Conservation (phyloP, 331 rosid species). For the Malus hybrid region DNA sequence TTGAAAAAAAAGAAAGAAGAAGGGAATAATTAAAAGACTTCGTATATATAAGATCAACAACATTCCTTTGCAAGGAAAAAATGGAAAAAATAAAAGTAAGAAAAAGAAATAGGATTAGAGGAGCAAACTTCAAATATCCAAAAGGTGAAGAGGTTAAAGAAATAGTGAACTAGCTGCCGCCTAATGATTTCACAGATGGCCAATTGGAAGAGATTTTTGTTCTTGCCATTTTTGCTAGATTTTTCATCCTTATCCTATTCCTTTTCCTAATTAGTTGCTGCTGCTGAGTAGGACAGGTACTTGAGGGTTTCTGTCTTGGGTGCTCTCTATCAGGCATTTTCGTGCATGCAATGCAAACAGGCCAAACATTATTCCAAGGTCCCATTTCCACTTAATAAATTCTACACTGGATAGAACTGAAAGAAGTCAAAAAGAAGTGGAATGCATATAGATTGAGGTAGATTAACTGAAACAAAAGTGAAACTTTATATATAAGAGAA, state of each 20-base stretch:
- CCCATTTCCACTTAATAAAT: background rate
- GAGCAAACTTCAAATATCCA: background rate
- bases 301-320: slow-evolving; percentile 6
- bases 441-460: background rate
- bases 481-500: background rate
- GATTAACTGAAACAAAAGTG: slow-evolving; percentile 2
- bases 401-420: background rate
- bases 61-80: background rate
- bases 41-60: no score
- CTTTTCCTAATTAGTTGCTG: slow-evolving; percentile 14
- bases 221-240: slow-evolving; percentile 30
- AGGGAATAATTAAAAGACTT: background rate
- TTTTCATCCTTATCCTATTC: slow-evolving; percentile 23
- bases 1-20: no score
- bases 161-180: slow-evolving; percentile 28
- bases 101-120: background rate
- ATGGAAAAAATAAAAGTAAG: background rate
- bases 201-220: slow-evolving; percentile 29
- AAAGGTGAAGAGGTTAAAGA: background rate
- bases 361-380: background rate
- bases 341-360: slow-evolving; percentile 11
- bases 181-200: slow-evolving; percentile 51
- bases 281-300: slow-evolving; percentile 21
- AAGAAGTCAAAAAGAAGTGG: background rate
- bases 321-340: slow-evolving; percentile 18